Evolutionary conservation across 257 asterid species (phyloP).

Genomic region (Echium plantagineum): DNA sequence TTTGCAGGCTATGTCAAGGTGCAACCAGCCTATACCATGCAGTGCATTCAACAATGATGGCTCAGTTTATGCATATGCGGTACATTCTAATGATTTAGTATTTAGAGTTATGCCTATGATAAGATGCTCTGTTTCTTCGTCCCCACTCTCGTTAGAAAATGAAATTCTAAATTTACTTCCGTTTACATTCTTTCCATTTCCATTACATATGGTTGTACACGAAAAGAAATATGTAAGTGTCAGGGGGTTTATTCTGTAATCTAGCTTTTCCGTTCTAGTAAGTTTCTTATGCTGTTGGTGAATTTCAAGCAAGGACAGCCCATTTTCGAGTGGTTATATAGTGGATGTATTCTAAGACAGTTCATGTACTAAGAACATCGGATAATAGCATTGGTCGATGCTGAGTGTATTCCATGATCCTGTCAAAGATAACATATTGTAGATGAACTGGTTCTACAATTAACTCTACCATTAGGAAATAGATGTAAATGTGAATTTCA

Average conservation of each 20-base stretch:
- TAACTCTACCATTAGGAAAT: background rate
- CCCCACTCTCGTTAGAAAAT: too few relatives aligned
- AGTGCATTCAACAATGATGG: slow-evolving; percentile 83
- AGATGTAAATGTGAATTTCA: background rate
- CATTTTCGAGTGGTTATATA: too few relatives aligned
- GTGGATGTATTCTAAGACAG: too few relatives aligned
- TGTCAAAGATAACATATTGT: background rate
- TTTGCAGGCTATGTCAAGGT: slow-evolving; percentile 69
- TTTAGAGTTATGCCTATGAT: background rate
- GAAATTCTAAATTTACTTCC: too few relatives aligned
- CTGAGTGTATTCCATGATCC: too few relatives aligned
- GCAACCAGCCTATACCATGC: slow-evolving; percentile 82
- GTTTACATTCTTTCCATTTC: background rate
- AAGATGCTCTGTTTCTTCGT: too few relatives aligned
- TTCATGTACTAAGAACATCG: too few relatives aligned
- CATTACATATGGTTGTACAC: background rate
- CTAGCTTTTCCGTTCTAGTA: background rate
- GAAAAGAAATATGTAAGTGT: too few relatives aligned
- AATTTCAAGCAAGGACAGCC: too few relatives aligned
- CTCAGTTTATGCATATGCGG: slow-evolving; percentile 78
- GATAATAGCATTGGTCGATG: background rate
- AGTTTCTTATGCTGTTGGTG: background rate
- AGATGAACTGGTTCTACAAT: background rate
- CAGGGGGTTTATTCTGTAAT: background rate
- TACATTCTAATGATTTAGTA: slow-evolving; percentile 14